Evolutionary conservation across 305 asterid genomes (phyloP).

Genomic region (Plantago coronopus): DNA sequence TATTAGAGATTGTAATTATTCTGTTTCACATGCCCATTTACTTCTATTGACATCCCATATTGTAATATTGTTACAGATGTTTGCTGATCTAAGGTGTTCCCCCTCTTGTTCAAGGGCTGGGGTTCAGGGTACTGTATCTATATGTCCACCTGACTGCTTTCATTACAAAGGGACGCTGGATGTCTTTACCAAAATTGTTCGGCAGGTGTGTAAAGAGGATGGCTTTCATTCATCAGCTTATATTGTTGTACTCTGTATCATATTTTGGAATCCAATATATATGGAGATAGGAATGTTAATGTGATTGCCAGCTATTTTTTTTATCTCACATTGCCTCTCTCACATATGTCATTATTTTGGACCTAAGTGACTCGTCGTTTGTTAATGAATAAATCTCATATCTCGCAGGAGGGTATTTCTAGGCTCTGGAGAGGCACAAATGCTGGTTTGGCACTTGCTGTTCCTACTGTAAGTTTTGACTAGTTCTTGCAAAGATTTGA

Average conservation of each 20-base stretch:
- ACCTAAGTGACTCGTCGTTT: not conserved
- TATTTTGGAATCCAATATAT: not conserved
- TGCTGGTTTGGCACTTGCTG: conserved; percentile 90
- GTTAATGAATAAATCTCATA: conserved; percentile 10
- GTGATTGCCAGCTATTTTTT: conserved; percentile 5
- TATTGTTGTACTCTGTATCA: conserved; percentile 14
- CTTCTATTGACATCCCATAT: conserved; percentile 13
- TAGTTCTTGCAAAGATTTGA: conserved; percentile 1
- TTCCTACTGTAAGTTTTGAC: conserved; percentile 74
- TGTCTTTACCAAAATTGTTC: conserved; percentile 80
- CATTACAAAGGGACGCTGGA: conserved; percentile 89
- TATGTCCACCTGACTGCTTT: conserved; percentile 95
- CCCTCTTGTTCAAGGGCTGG: conserved; percentile 96
- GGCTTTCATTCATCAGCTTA: not conserved
- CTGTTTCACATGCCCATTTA: not conserved
- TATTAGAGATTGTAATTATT: not conserved
- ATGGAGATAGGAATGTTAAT: not conserved
- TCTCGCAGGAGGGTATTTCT: conserved; percentile 76
- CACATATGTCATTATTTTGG: not conserved
- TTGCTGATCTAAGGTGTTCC: conserved; percentile 95
- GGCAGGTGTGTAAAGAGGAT: conserved; percentile 59
- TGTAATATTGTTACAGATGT: conserved; percentile 55
- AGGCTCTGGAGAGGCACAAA: conserved; percentile 98
- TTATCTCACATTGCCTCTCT: not conserved
- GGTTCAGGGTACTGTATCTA: conserved; percentile 84